Evolutionary conservation across 148 eudicot genomes (phyloP).

Genomic region (Chenopodium formosanum): DNA sequence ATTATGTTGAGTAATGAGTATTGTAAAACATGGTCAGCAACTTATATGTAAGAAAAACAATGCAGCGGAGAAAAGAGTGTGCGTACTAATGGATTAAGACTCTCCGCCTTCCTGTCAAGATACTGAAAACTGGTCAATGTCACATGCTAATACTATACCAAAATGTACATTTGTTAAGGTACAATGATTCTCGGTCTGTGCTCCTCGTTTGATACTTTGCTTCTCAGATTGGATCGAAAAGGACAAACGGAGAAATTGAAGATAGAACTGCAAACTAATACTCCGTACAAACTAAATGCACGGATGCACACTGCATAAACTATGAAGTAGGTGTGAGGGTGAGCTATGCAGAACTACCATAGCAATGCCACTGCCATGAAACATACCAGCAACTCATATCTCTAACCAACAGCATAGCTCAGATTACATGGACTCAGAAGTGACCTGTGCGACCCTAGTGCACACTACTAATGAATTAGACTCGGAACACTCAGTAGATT

Average conservation of each 20-base stretch:
- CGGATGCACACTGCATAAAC: too few species aligned
- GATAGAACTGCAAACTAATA: background rate
- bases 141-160: slow-evolving; percentile 12
- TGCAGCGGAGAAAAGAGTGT: background rate
- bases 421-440: too few species aligned
- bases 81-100: background rate
- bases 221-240: slow-evolving; percentile 5
- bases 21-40: slow-evolving; percentile 24
- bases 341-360: background rate
- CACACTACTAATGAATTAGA: too few species aligned
- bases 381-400: too few species aligned
- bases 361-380: too few species aligned
- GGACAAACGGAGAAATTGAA: background rate
- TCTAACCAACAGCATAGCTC: too few species aligned
- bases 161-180: background rate
- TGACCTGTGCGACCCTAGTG: too few species aligned
- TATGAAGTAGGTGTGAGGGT: background rate
- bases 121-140: slow-evolving; percentile 18
- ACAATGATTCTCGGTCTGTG: background rate
- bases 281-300: too few species aligned
- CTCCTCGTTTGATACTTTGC: background rate
- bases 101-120: slow-evolving; percentile 5
- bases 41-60: background rate
- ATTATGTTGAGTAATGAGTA: background rate
- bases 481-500: too few species aligned